Base-by-base conservation (phyloP, 192 early-diverging fungal genomes). In the Linnemannia zychae region DNA sequence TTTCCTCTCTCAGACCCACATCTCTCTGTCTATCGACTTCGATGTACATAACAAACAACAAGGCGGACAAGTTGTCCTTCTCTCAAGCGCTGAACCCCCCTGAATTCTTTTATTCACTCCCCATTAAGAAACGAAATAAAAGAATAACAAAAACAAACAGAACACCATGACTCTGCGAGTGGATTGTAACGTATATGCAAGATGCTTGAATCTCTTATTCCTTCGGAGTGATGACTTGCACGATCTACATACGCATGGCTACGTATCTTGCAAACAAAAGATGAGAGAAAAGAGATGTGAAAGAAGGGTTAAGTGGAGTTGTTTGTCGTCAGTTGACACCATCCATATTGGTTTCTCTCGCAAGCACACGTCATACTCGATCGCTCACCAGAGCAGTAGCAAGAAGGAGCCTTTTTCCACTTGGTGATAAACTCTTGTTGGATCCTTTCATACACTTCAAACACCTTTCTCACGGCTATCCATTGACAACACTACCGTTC, bases 41-140 rank as follows among this genome's bases (percentile, higher is more conserved):
- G 57, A 63, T 63, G 57, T 63, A 63, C 57, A 63, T 63, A 63
- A 63, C 57, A 63, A 63, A 60, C 24, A 60, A 57, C n/a, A 57
- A 11, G 53, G 22, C 12, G 57, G 57, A 63, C 57, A 63, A 24
- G 57, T 28, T 63, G 28, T 63, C 57, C 57, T 63, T 57, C 52
- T n/a, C 31, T 63, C 57, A 63, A 63, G 57, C 24, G 57, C 57
- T 63, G 57, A 63, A 63, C 24, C 49, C 15, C 52, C 52, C 52
- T n/a, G 7, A 4, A 4, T 47, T 57, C 24, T 53, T 57, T 57
- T 24, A 9, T 63, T 63, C 28, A 63, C 57, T 63, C 31, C 22
- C 28, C n/a, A 31, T 13, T 31, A 24, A 33, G 52, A 57, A 57
- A n/a, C n/a, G 24, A 57, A 53, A 57, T 57, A 57, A 57, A 50